Evolutionary conservation across 2,329 filamentous ascomycete species (phyloP), one percentile per base, ranked within the genome.

Genomic region (Cordyceps militaris): DNA sequence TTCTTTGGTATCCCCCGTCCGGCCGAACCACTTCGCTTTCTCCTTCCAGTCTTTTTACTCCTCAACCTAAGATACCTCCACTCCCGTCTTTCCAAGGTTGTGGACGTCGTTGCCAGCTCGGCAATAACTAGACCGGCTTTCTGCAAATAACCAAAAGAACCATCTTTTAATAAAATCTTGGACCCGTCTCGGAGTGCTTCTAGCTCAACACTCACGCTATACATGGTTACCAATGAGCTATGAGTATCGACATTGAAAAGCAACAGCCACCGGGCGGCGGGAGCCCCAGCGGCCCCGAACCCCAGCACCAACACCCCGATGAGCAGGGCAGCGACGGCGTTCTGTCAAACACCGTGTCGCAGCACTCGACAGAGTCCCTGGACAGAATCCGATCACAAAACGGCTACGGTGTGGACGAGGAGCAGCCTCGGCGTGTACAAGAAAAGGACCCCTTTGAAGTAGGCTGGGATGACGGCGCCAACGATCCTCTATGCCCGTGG

Each of bases 401-500:
- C 60, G 75, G 76, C 26, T 77, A 76, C 60, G 70, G 76, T 49
- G 70, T 71, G 36, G 71, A 72, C 59, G 71, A 73, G 53, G 59
- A 67, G 38, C 60, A 63, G 19, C 50, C 57, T 19, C 52, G 51
- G 26, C 53, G 13, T 30, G 43, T 48, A 21, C 30, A 44, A 9
- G 71, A 72, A 13, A 74, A 72, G 56, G 76, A 80, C 51, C 73
- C 74, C 0, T 92, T 83, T 64, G 80, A 90, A 61, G 91, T 97
- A 21, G 72, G 72, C 7, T 97, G 88, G 81, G 87, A 93, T 40
- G 83, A 82, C 14, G 79, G 79, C 5, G 85, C 91, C 59, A 73
- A 76, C 49, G 92, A 97, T 68, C 86, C 88, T 0, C 69, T 83
- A 70, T 88, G 86, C 64, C 92, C 92, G 0, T 83, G 87, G 59